A percentile compares a stretch with the other conserved stretches of the same genome.
These are phyloP conservation scores for Cicer pinnatifidum DNA, from an alignment of 306 rosid species.

Conservation along the genomic window DNA sequence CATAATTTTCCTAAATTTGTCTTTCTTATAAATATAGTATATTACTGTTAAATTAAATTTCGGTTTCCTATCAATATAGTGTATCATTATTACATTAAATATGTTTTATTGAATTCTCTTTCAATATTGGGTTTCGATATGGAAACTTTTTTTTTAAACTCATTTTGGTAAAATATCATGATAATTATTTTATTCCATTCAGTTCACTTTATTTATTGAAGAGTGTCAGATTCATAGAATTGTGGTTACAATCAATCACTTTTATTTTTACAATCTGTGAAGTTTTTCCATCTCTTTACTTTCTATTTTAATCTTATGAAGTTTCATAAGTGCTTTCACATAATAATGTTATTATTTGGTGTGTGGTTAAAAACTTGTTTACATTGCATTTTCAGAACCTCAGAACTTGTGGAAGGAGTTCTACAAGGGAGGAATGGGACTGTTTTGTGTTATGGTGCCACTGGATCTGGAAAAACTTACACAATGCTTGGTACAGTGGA, in stretches of 20 bases:
- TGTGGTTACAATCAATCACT: background rate
- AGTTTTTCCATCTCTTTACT: too few species aligned
- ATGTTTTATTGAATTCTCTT: too few species aligned
- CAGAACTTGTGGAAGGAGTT: slow-evolving; percentile 90
- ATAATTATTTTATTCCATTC: too few species aligned
- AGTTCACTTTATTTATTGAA: background rate
- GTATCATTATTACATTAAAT: too few species aligned
- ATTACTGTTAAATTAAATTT: too few species aligned
- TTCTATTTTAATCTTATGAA: too few species aligned
- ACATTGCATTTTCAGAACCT: slow-evolving; percentile 63
- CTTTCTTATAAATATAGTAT: too few species aligned
- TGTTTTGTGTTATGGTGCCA: slow-evolving; percentile 96
- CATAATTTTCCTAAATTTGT: background rate
- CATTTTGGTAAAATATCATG: too few species aligned
- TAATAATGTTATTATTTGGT: background rate
- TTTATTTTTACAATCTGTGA: background rate
- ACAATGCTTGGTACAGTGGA: slow-evolving; percentile 91
- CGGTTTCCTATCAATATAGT: too few species aligned
- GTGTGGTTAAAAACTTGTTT: background rate
- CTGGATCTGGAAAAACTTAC: slow-evolving; percentile 77
- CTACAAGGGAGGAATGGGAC: slow-evolving; percentile 94
- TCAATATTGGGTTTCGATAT: too few species aligned
- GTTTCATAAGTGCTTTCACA: background rate
- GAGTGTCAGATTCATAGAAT: too few species aligned
- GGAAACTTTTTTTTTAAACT: too few species aligned